Evolutionary conservation across 345 rosid genomes (phyloP).

Genomic region (Heritiera fomes): DNA sequence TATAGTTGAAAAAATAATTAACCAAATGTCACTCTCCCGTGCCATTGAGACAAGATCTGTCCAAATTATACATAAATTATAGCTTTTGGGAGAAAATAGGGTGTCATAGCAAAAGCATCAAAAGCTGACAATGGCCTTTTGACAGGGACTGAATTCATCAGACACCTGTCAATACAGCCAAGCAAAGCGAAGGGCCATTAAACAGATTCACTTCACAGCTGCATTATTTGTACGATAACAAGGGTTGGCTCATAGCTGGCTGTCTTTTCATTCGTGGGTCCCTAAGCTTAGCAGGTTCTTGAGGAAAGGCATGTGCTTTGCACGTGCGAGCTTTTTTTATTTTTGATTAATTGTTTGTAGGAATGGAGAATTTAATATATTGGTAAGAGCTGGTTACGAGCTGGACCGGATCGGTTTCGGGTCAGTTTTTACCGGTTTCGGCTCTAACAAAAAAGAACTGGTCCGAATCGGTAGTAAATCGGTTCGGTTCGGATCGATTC

Average conservation of each 20-base stretch:
- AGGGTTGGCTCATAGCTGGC: neutral
- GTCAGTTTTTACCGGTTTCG: no score
- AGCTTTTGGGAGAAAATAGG: no score
- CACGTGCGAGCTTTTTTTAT: neutral
- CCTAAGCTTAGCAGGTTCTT: neutral
- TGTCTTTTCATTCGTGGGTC: neutral
- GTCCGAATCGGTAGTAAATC: no score
- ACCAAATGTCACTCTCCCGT: no score
- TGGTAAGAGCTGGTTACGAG: no score
- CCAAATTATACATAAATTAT: no score
- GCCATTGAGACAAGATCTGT: no score
- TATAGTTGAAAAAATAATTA: no score
- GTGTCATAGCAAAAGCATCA: no score
- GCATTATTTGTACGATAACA: neutral
- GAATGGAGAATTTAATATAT: neutral
- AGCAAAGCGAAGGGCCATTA: neutral
- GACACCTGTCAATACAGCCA: conserved; percentile 13
- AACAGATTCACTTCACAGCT: neutral
- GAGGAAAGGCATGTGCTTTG: neutral
- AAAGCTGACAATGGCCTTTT: neutral
- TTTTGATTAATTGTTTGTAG: neutral
- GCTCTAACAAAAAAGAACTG: no score
- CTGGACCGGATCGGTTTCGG: no score
- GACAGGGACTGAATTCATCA: neutral
- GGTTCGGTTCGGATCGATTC: no score